phyloP scores from a whole-genome alignment of 495 filamentous ascomycete species.

The Neurospora sp. region DNA sequence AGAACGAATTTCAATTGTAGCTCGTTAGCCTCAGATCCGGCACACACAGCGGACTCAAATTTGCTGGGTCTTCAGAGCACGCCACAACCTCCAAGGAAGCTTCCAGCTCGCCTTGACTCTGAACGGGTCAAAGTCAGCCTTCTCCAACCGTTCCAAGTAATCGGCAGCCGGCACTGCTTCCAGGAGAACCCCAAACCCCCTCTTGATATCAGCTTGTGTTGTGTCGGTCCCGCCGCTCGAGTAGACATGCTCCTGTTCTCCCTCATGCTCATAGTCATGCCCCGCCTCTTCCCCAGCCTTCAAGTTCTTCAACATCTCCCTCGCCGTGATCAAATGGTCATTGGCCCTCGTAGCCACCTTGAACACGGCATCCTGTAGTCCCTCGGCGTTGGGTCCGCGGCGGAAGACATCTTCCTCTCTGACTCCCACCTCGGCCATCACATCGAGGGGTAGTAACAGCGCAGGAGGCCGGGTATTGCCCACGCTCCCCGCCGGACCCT shows the following conservation, averaged over 20 bases:
- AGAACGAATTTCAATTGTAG: neutral
- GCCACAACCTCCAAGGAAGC: constrained; percentile 78
- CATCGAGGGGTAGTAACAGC: constrained; percentile 68
- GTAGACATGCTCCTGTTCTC: constrained; percentile 67
- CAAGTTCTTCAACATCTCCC: constrained; percentile 80
- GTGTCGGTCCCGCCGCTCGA: constrained; percentile 23
- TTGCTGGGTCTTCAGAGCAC: constrained; percentile 50
- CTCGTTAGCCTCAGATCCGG: neutral
- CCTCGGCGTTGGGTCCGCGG: constrained; percentile 62
- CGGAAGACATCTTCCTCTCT: constrained; percentile 84
- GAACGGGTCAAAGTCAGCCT: constrained; percentile 69
- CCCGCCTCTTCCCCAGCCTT: constrained; percentile 60
- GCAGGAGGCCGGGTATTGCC: constrained; percentile 30
- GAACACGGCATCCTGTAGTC: constrained; percentile 83
- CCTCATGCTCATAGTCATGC: constrained; percentile 78
- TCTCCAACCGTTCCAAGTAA: constrained; percentile 70
- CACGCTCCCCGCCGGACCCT: constrained; percentile 26
- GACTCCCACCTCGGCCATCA: constrained; percentile 73
- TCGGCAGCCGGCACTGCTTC: constrained; percentile 65
- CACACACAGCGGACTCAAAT: constrained; percentile 28
- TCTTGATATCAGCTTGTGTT: constrained; percentile 42
- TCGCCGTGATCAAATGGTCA: constrained; percentile 88
- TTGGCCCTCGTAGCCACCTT: constrained; percentile 83
- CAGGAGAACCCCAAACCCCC: constrained; percentile 68
- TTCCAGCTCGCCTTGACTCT: constrained; percentile 69